A percentile compares a stretch with the other conserved stretches of the same genome.
Evolutionary conservation across 306 rosid genomes (phyloP).

Genomic region (Dryas alaskensis): DNA sequence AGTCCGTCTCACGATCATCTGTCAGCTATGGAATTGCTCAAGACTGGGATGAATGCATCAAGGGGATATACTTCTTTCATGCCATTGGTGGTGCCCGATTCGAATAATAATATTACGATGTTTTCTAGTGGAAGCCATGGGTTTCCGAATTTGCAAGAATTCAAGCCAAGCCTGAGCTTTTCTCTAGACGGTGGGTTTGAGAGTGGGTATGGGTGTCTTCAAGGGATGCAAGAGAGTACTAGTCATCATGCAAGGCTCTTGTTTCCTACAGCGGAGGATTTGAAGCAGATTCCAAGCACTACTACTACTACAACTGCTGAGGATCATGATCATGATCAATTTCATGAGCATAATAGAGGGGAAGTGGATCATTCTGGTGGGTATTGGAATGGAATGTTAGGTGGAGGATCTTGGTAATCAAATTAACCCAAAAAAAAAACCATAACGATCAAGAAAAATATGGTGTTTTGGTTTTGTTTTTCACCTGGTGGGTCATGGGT

Average conservation of each 20-base stretch:
- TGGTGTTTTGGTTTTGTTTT: constrained; percentile 26
- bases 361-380: constrained; percentile 60
- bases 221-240: constrained; percentile 48
- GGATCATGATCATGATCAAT: constrained; percentile 15
- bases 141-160: constrained; percentile 58
- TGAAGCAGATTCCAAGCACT: constrained; percentile 59
- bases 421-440: neutral
- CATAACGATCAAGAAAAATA: constrained; percentile 8
- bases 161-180: constrained; percentile 65
- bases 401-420: constrained; percentile 91
- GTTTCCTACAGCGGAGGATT: constrained; percentile 66
- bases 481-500: constrained; percentile 18
- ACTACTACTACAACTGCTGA: constrained; percentile 14
- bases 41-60: constrained; percentile 52
- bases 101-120: constrained; percentile 26
- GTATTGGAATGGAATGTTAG: constrained; percentile 89
- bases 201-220: constrained; percentile 51
- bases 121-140: constrained; percentile 40
- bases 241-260: constrained; percentile 61
- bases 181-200: constrained; percentile 76
- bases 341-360: constrained; percentile 45
- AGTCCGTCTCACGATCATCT: constrained; percentile 31
- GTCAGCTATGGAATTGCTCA: constrained; percentile 72
- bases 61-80: constrained; percentile 68
- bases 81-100: constrained; percentile 40